Evolutionary conservation across 768 basidiomycete species (phyloP).

Genomic region (Harrya chromipes): DNA sequence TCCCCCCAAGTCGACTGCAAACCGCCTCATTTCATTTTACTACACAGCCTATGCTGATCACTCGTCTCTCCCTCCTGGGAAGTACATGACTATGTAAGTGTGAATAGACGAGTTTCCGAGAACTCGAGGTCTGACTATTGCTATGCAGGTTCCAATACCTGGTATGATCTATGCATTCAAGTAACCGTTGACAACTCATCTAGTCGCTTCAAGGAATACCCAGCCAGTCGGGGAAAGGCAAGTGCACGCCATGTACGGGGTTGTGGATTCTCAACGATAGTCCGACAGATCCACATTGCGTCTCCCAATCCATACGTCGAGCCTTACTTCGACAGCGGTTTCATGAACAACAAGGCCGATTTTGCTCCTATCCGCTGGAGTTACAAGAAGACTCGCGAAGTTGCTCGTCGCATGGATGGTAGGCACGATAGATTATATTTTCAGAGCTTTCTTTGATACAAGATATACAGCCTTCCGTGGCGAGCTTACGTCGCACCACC

Average conservation of each 20-base stretch:
- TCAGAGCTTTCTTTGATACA: neutral
- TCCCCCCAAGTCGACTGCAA: neutral
- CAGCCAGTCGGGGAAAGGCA: constrained; percentile 68
- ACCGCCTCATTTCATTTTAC: neutral
- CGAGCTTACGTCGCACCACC: constrained; percentile 69
- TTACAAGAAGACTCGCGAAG: constrained; percentile 73
- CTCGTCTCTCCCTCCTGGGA: constrained; percentile 64
- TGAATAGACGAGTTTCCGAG: constrained; percentile 5
- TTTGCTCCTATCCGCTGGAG: constrained; percentile 75
- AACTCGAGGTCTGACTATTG: constrained; percentile 23
- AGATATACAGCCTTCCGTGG: constrained; percentile 56
- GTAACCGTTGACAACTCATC: neutral
- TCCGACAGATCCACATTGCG: constrained; percentile 55
- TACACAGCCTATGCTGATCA: constrained; percentile 64
- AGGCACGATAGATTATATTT: constrained; percentile 4
- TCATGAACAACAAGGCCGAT: constrained; percentile 78
- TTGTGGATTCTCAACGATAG: neutral
- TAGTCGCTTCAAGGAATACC: constrained; percentile 47
- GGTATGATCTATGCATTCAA: constrained; percentile 4
- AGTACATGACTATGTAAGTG: constrained; percentile 61
- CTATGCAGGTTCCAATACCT: constrained; percentile 55
- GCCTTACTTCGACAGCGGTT: constrained; percentile 68
- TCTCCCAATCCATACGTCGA: constrained; percentile 59
- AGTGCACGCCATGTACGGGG: neutral
- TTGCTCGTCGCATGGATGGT: constrained; percentile 72